Percentiles rank a stretch among this genome's conserved stretches.
Conservation (phyloP, 805 yeast genomes). For the Candida xiaguanensis region DNA sequence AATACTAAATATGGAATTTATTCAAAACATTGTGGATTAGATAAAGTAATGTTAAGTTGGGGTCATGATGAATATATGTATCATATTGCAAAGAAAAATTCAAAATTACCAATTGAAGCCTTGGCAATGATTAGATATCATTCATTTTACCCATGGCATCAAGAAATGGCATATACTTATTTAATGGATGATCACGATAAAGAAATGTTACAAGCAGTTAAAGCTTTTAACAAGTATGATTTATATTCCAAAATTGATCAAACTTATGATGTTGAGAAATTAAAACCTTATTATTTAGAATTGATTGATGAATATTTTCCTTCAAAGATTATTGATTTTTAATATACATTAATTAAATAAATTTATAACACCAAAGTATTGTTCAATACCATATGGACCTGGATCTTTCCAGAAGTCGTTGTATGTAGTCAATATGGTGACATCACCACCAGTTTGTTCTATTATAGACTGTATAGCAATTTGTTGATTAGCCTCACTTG, state of each 20-base stretch:
- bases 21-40: constrained; percentile 60
- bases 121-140: constrained; percentile 74
- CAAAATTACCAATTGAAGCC: constrained; percentile 61
- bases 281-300: constrained; percentile 57
- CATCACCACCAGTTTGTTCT: constrained; percentile 52
- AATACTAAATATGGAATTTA: constrained; percentile 65
- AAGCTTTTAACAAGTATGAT: constrained; percentile 66
- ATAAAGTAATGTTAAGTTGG: constrained; percentile 71
- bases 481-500: constrained; percentile 65
- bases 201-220: constrained; percentile 59
- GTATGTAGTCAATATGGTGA: constrained; percentile 74
- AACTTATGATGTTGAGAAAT: constrained; percentile 43
- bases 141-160: constrained; percentile 75
- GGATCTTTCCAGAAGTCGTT: constrained; percentile 86
- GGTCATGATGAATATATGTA: constrained; percentile 81
- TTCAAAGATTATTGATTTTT: constrained; percentile 51
- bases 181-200: constrained; percentile 62
- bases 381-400: constrained; percentile 83
- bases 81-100: constrained; percentile 62
- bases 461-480: constrained; percentile 66
- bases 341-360: constrained; percentile 18
- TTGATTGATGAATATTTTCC: constrained; percentile 70
- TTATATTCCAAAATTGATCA: constrained; percentile 60
- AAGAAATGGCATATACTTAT: constrained; percentile 61
- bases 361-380: constrained; percentile 69